phyloP scores from a whole-genome alignment of 2,329 filamentous ascomycete genomes.

The Stagonosporopsis cucurbitacearum region DNA sequence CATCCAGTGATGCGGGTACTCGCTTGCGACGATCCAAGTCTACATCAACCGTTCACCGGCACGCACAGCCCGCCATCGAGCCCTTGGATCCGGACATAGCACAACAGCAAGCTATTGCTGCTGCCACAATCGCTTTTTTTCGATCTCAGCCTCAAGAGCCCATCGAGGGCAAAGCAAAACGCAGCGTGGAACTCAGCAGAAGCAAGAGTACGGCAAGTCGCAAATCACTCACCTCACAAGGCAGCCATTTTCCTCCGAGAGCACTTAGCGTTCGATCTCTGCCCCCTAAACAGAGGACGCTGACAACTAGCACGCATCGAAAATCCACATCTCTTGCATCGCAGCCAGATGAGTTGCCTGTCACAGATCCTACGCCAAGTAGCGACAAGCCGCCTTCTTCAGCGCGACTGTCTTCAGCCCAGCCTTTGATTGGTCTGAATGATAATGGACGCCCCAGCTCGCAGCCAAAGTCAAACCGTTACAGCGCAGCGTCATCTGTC shows the following conservation, averaged over 20 bases:
- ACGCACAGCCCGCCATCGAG: constrained; percentile 23
- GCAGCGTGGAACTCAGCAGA: constrained; percentile 31
- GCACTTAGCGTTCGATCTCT: constrained; percentile 39
- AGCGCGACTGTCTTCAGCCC: constrained; percentile 24
- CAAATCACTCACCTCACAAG: constrained; percentile 41
- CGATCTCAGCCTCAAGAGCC: constrained; percentile 38
- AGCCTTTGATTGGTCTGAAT: constrained; percentile 30
- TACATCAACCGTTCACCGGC: constrained; percentile 39
- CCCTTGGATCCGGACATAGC: constrained; percentile 36
- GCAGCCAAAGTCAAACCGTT: constrained; percentile 33
- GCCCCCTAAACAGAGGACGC: constrained; percentile 22
- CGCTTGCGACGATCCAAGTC: constrained; percentile 50
- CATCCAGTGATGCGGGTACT: constrained; percentile 46
- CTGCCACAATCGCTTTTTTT: constrained; percentile 46
- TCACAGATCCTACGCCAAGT: constrained; percentile 25
- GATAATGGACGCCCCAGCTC: constrained; percentile 37
- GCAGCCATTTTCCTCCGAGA: constrained; percentile 47
- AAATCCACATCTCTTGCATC: constrained; percentile 20
- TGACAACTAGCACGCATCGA: constrained; percentile 18
- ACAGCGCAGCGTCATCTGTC: constrained; percentile 33
- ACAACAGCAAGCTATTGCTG: constrained; percentile 48
- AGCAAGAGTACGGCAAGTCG: constrained; percentile 46
- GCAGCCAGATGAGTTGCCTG: constrained; percentile 30
- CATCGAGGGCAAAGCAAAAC: constrained; percentile 20
- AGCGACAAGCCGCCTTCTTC: background rate